Evolutionary conservation across 129 eudicot species (phyloP).

Genomic region (Ambrosia artemisiifolia): DNA sequence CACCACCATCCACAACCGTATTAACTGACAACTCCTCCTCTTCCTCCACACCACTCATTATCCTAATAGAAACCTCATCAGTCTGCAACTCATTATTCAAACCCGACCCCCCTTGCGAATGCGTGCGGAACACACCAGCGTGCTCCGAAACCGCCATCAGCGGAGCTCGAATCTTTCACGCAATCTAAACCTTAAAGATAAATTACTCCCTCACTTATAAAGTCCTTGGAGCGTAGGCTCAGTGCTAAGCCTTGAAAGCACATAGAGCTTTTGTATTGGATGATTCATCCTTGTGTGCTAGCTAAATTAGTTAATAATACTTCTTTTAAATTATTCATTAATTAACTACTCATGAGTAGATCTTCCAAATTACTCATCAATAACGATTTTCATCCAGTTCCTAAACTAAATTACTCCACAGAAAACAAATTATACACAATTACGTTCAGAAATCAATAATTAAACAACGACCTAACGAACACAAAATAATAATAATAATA

Average conservation of each 20-base stretch:
- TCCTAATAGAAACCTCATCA: slow-evolving; percentile 42
- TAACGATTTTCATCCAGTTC: too few species aligned
- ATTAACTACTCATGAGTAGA: too few species aligned
- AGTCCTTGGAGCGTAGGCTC: too few species aligned
- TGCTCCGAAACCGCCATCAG: slow-evolving; percentile 26
- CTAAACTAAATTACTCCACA: neutral
- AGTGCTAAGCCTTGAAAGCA: too few species aligned
- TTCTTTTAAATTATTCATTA: neutral
- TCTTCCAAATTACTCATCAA: too few species aligned
- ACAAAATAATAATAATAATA: neutral
- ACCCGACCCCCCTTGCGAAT: slow-evolving; percentile 3
- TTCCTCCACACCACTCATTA: slow-evolving; percentile 31
- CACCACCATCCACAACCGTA: slow-evolving; percentile 3
- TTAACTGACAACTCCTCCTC: neutral
- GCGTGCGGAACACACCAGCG: slow-evolving; percentile 11
- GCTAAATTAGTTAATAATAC: neutral
- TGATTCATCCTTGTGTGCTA: neutral
- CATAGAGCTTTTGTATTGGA: too few species aligned
- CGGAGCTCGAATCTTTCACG: slow-evolving; percentile 27
- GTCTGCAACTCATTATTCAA: slow-evolving; percentile 32
- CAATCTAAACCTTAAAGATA: slow-evolving; percentile 29
- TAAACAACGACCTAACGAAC: neutral
- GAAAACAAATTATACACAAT: neutral
- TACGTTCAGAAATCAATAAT: neutral
- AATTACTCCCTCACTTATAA: too few species aligned